Evolutionary conservation across 2,329 filamentous ascomycete species (phyloP).

Genomic region (Lasiodiplodia sp.): DNA sequence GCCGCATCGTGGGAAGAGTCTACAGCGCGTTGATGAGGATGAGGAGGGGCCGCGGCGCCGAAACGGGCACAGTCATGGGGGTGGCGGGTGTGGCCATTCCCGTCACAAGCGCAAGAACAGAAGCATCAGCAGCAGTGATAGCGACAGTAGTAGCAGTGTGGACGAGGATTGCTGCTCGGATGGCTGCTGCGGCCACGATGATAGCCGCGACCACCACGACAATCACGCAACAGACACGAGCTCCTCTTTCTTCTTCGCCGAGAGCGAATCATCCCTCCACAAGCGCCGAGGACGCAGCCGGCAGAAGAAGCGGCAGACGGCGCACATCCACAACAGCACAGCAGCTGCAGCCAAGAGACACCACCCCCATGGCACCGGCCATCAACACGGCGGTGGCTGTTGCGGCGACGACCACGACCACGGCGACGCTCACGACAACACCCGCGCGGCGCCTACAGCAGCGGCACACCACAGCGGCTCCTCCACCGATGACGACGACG

Average conservation of each 20-base stretch:
- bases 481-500: no score
- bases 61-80: no score
- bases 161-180: not conserved
- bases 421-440: not conserved
- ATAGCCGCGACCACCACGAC: not conserved
- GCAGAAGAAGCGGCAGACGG: not conserved
- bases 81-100: no score
- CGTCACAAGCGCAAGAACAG: not conserved
- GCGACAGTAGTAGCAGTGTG: not conserved
- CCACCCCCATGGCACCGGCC: not conserved
- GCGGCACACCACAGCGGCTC: no score
- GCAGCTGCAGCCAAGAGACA: not conserved
- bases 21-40: not conserved
- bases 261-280: not conserved
- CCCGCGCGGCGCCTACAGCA: not conserved
- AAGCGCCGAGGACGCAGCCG: not conserved
- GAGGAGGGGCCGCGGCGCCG: not conserved
- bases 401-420: not conserved
- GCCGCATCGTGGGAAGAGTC: no score
- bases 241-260: not conserved
- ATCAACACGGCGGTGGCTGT: not conserved
- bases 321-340: no score
- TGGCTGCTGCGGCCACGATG: no score
- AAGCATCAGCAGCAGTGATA: not conserved
- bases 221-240: not conserved